phyloP scores from a whole-genome alignment of 257 asterid genomes.

The Primulina eburnea region DNA sequence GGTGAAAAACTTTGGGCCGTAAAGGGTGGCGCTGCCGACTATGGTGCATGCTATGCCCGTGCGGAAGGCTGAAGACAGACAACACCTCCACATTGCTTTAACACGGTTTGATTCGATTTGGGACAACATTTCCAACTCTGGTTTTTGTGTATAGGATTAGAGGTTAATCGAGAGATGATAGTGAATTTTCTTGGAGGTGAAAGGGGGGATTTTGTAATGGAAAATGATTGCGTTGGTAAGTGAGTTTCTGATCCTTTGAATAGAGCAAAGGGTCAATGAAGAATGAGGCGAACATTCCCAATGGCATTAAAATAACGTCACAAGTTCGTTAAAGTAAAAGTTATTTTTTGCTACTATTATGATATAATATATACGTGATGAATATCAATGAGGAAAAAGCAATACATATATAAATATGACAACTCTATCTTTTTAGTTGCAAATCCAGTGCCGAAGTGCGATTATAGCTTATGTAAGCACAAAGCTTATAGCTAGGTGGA shows the following conservation, averaged over 20 bases:
- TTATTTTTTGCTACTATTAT: neutral
- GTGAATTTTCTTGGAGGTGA: constrained; percentile 10
- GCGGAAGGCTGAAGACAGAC: constrained; percentile 67
- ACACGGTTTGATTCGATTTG: constrained; percentile 27
- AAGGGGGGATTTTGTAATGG: constrained; percentile 36
- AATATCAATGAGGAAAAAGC: constrained; percentile 2
- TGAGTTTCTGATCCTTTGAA: constrained; percentile 44
- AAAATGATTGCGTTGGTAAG: neutral
- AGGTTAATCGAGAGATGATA: neutral
- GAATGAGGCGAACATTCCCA: constrained; percentile 30
- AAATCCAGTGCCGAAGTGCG: too few species aligned
- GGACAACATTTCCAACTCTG: constrained; percentile 27
- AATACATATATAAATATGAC: too few species aligned
- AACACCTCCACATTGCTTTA: constrained; percentile 47
- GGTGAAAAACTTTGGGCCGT: constrained; percentile 46
- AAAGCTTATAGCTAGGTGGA: too few species aligned
- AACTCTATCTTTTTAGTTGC: too few species aligned
- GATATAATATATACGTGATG: neutral
- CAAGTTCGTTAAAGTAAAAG: constrained; percentile 56
- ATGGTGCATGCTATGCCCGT: constrained; percentile 80
- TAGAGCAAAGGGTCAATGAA: constrained; percentile 51
- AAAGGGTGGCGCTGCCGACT: constrained; percentile 64
- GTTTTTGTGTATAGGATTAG: neutral
- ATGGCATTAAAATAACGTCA: constrained; percentile 18
- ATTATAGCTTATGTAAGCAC: too few species aligned